Evolutionary conservation across 306 rosid species (phyloP), one percentile per base, ranked within the genome.

Genomic region (Trifolium repens): DNA sequence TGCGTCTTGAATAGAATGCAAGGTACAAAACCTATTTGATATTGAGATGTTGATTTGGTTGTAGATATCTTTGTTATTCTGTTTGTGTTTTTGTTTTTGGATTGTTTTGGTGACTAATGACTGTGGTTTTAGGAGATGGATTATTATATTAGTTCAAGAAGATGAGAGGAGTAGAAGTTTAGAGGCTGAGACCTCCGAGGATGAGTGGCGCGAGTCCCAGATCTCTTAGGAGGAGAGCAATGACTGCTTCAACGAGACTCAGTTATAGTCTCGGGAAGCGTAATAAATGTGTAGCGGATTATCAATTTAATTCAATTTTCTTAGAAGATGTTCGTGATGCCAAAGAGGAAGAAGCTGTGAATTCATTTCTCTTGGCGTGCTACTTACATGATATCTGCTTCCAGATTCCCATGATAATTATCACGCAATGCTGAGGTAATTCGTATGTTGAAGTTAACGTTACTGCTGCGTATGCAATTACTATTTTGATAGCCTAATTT

Each of bases 261-360:
- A 81, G 88, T 70, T 67, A 79, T 67, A 80, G 83, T 75, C 89
- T 91, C 17, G 84, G 85, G 75, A 94, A 80, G 83, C 89, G 93
- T 40, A 84, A 85, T 57, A 90, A 83, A 10, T 88, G 91, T 24
- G 93, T 90, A 9, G 86, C 93, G 0, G 84, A 94, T 85, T 90
- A 88, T 77, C 89, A 85, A n/a, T 85, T 78, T 69, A 69, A 90
- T 10, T 82, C 86, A 57, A 74, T 94, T 77, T 83, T 89, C 73
- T 85, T 89, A 15, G 87, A 92, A 78, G 97, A 94, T 76, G 87
- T 92, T n/a, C 87, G 99, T 16, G 99, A 94, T 64, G 89, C 99
- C 5, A 83, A 83, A 59, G 99, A 94, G 90, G 99, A 90, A 76
- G 82, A 85, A 82, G 88, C 93, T 10, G 99, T 94, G 26, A 79